phyloP scores from a whole-genome alignment of 257 asterid species.

The Misopates orontium region DNA sequence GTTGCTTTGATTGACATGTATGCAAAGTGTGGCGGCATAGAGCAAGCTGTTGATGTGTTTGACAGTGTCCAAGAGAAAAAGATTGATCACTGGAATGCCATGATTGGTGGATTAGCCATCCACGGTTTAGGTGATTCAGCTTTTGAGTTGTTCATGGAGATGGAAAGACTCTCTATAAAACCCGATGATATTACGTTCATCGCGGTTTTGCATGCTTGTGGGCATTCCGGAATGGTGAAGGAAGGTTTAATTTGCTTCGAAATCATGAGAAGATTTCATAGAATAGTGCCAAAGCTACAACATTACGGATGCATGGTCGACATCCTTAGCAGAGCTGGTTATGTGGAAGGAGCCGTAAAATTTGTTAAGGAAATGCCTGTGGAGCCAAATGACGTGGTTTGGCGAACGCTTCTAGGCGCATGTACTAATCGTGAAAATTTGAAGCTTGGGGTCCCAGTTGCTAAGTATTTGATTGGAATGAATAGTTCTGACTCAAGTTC shows the following conservation, averaged over 20 bases:
- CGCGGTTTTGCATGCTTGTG: conserved; percentile 73
- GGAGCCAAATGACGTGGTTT: conserved; percentile 69
- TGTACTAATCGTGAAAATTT: conserved; percentile 59
- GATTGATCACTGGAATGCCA: conserved; percentile 81
- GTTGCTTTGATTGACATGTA: conserved; percentile 82
- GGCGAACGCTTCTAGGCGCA: conserved; percentile 66
- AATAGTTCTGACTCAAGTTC: conserved; percentile 59
- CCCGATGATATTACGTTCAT: conserved; percentile 81
- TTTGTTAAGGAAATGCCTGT: conserved; percentile 72
- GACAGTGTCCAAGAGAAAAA: conserved; percentile 44
- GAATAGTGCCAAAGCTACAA: conserved; percentile 59
- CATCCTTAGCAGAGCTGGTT: conserved; percentile 73
- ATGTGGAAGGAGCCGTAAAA: conserved; percentile 56
- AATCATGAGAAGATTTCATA: conserved; percentile 66
- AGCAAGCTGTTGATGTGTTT: conserved; percentile 56
- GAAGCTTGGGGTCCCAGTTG: conserved; percentile 55
- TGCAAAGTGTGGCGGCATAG: conserved; percentile 79
- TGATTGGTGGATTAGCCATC: conserved; percentile 83
- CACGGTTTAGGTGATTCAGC: conserved; percentile 77
- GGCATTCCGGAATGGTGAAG: conserved; percentile 81
- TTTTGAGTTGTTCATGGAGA: conserved; percentile 66
- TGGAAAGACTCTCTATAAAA: conserved; percentile 49
- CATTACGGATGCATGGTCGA: conserved; percentile 91
- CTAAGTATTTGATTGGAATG: conserved; percentile 46
- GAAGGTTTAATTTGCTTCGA: conserved; percentile 81